phyloP scores from a whole-genome alignment of 2,329 filamentous ascomycete genomes.

The Penicillium italicum region DNA sequence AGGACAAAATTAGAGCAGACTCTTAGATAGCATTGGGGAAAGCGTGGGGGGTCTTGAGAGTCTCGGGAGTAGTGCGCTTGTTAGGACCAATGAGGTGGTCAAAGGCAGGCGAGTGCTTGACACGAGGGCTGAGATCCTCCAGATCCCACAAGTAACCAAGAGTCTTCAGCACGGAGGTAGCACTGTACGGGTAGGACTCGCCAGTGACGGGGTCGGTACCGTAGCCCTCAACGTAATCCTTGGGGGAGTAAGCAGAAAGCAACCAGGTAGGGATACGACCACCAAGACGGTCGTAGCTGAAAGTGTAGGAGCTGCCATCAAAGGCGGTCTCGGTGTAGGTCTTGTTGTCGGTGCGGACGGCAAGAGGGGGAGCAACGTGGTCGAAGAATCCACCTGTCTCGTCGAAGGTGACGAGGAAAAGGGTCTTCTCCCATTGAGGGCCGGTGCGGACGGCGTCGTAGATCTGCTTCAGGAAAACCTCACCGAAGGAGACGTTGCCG shows the following conservation, averaged over 20 bases:
- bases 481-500: constrained; percentile 35
- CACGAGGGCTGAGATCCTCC: constrained; percentile 29
- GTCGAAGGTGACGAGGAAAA: constrained; percentile 36
- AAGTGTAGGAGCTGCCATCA: constrained; percentile 27
- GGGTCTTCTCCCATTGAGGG: constrained; percentile 37
- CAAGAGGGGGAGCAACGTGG: constrained; percentile 35
- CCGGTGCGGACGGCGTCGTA: constrained; percentile 36
- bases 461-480: constrained; percentile 37
- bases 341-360: constrained; percentile 34
- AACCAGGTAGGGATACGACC: constrained; percentile 32
- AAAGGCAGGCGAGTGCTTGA: constrained; percentile 30
- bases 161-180: constrained; percentile 33
- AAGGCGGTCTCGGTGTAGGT: constrained; percentile 33
- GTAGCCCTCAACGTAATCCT: constrained; percentile 28
- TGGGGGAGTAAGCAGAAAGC: constrained; percentile 27
- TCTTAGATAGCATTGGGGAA: constrained; percentile 22
- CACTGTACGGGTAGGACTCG: constrained; percentile 24
- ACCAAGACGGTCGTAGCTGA: constrained; percentile 28
- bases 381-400: constrained; percentile 40
- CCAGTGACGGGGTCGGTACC: constrained; percentile 28
- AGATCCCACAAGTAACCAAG: constrained; percentile 32
- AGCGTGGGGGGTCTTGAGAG: constrained; percentile 22
- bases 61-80: constrained; percentile 8
- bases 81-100: constrained; percentile 28
- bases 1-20: no score